Percentiles rank a stretch among this genome's conserved stretches.
phyloP scores from a whole-genome alignment of 2,329 filamentous ascomycete species.

The Xylaria sp. region DNA sequence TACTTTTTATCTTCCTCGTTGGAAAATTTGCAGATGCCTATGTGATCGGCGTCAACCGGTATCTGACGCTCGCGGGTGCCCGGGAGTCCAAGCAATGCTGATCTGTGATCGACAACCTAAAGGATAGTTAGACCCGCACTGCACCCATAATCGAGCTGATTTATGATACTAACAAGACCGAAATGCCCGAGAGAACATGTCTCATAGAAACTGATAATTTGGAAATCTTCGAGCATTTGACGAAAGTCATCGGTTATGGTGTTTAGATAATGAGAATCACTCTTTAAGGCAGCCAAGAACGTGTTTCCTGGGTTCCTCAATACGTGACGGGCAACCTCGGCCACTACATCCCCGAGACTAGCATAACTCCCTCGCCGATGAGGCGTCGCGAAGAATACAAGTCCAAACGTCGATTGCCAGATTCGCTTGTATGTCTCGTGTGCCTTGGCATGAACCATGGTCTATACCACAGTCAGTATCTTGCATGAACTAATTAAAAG shows the following conservation, averaged over 20 bases:
- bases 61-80: constrained; percentile 25
- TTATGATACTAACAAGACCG: constrained; percentile 3
- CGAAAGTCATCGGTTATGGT: constrained; percentile 20
- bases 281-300: constrained; percentile 16
- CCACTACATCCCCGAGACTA: constrained; percentile 1
- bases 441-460: constrained; percentile 17
- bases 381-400: constrained; percentile 24
- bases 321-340: constrained; percentile 2
- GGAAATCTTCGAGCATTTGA: constrained; percentile 22
- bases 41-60: constrained; percentile 17
- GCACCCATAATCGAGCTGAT: not conserved
- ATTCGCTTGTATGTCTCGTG: constrained; percentile 13
- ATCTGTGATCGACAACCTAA: constrained; percentile 17
- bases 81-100: constrained; percentile 20
- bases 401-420: constrained; percentile 22
- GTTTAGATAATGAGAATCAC: not conserved
- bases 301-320: constrained; percentile 2
- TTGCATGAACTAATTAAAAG: no score
- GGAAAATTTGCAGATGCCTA: constrained; percentile 19
- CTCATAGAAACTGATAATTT: constrained; percentile 27
- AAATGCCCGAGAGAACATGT: constrained; percentile 12
- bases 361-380: constrained; percentile 12
- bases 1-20: constrained; percentile 8
- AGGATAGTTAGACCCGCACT: not conserved
- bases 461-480: constrained; percentile 1